A percentile compares a stretch with the other conserved stretches of the same genome.
Evolutionary conservation across 805 yeast species (phyloP).

Genomic region (Barnettozyma salicaria): DNA sequence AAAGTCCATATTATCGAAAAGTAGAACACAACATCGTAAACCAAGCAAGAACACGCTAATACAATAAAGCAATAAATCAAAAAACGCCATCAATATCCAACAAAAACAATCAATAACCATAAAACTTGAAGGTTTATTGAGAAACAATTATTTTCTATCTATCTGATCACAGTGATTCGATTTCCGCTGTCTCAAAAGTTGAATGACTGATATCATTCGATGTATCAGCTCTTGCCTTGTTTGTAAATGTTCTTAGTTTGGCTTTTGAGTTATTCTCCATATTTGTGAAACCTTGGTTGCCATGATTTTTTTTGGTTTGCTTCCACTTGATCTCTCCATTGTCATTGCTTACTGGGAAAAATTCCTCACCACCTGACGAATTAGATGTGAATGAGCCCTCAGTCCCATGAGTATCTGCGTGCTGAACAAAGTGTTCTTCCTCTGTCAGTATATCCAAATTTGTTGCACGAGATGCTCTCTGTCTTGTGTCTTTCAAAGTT

Average conservation of each 20-base stretch:
- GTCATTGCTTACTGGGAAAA: slow-evolving; percentile 19
- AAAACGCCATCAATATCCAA: no score
- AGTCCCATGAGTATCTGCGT: slow-evolving; percentile 1
- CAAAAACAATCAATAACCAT: not conserved
- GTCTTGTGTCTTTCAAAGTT: slow-evolving; percentile 8
- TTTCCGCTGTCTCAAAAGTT: slow-evolving; percentile 26
- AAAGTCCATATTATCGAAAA: no score
- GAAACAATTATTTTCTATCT: no score
- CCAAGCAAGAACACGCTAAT: no score
- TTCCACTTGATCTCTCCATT: slow-evolving; percentile 23
- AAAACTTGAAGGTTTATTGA: not conserved
- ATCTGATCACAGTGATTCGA: slow-evolving; percentile 22
- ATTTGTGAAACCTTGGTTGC: not conserved
- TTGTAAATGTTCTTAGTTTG: slow-evolving; percentile 31
- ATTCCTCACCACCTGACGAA: slow-evolving; percentile 22
- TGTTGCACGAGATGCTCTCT: slow-evolving; percentile 21
- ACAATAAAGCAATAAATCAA: no score
- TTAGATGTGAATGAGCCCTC: slow-evolving; percentile 22
- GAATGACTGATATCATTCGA: slow-evolving; percentile 26
- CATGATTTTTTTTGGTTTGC: slow-evolving; percentile 13
- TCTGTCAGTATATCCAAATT: slow-evolving; percentile 23
- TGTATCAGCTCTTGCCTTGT: slow-evolving; percentile 29
- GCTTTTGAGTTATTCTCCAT: slow-evolving; percentile 23
- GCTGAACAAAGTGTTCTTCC: slow-evolving; percentile 13
- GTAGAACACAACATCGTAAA: no score